phyloP scores from a whole-genome alignment of 2,329 filamentous ascomycete genomes.

The Massarina eburnea region DNA sequence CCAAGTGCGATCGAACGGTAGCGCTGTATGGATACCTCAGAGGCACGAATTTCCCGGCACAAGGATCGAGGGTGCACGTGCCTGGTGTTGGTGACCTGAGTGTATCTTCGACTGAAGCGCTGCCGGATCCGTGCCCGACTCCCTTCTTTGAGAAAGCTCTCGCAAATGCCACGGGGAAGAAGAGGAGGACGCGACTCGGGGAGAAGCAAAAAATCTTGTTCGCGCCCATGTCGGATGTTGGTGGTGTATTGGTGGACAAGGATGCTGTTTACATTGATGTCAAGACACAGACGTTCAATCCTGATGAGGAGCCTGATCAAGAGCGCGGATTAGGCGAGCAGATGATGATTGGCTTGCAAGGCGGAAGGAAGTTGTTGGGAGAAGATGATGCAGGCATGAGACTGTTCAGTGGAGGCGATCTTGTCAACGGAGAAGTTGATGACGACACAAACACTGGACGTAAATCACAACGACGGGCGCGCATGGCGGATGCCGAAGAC shows the following conservation, averaged over 20 bases:
- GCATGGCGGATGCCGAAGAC: constrained; percentile 49
- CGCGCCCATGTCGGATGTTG: constrained; percentile 97
- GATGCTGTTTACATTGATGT: constrained; percentile 90
- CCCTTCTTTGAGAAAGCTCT: constrained; percentile 86
- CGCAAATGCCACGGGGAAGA: constrained; percentile 82
- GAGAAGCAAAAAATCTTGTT: constrained; percentile 97
- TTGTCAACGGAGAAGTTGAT: constrained; percentile 60
- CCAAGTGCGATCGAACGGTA: constrained; percentile 86
- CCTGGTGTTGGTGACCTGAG: constrained; percentile 89
- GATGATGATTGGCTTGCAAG: constrained; percentile 86
- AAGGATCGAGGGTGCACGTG: constrained; percentile 85
- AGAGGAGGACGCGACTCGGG: constrained; percentile 75
- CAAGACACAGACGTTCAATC: constrained; percentile 70
- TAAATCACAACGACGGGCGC: constrained; percentile 55
- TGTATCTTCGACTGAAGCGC: constrained; percentile 77
- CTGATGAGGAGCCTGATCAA: constrained; percentile 60
- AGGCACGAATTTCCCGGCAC: constrained; percentile 88
- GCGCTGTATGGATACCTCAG: constrained; percentile 91
- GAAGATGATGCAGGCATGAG: constrained; percentile 80
- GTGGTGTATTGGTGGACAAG: constrained; percentile 92
- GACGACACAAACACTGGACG: constrained; percentile 61
- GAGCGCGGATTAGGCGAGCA: constrained; percentile 94
- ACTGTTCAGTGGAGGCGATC: constrained; percentile 77
- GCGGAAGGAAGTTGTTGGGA: constrained; percentile 77
- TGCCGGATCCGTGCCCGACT: constrained; percentile 94